phyloP scores from a whole-genome alignment of 257 asterid genomes.

The Plantago ovata region DNA sequence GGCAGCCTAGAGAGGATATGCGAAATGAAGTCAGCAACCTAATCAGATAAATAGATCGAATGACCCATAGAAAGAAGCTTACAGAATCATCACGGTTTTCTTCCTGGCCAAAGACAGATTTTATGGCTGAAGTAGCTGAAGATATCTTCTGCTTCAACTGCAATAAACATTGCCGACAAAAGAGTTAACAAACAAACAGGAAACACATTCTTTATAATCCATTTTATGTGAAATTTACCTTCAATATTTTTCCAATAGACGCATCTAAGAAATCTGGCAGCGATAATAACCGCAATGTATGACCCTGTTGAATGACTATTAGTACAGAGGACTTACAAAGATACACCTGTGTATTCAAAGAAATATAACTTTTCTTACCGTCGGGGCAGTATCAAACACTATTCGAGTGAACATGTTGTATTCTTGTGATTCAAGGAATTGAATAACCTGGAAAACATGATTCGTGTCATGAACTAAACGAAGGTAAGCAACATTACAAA shows the following conservation, averaged over 20 bases:
- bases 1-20: conserved; percentile 51
- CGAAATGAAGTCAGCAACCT: conserved; percentile 17
- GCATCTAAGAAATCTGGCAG: conserved; percentile 96
- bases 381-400: conserved; percentile 98
- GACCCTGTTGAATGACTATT: conserved; percentile 60
- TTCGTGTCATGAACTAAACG: conserved; percentile 28
- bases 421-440: conserved; percentile 85
- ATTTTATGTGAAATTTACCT: conserved; percentile 43
- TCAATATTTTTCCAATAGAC: conserved; percentile 92
- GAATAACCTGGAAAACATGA: conserved; percentile 71
- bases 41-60: conserved; percentile 15
- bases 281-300: conserved; percentile 81
- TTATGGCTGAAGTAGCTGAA: conserved; percentile 94
- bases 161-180: conserved; percentile 15
- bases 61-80: conserved; percentile 31
- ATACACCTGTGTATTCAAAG: conserved; percentile 12
- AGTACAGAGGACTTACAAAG: conserved; percentile 21
- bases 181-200: not conserved
- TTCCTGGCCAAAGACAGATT: conserved; percentile 92
- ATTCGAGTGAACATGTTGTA: conserved; percentile 94
- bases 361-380: conserved; percentile 52
- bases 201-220: not conserved
- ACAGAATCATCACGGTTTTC: conserved; percentile 55
- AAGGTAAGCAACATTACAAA: conserved; percentile 4
- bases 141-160: conserved; percentile 88